Evolutionary conservation across 495 filamentous ascomycete genomes (phyloP).

Genomic region (Penicillium maclennaniae): DNA sequence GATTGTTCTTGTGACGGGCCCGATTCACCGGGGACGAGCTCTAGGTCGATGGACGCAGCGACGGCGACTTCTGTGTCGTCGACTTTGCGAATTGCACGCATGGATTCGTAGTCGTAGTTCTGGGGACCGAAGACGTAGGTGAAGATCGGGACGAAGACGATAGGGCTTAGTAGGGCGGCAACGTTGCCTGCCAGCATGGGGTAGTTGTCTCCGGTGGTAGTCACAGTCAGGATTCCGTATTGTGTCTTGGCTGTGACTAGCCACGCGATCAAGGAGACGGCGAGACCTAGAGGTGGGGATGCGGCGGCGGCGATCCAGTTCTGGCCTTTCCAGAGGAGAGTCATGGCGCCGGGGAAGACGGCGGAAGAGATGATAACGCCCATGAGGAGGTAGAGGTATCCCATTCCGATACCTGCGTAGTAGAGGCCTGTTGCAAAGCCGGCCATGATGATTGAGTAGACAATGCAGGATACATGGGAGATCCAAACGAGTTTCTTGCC

Average conservation of each 20-base stretch:
- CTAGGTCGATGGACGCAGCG: conserved; percentile 66
- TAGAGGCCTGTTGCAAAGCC: conserved; percentile 77
- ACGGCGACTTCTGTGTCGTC: conserved; percentile 76
- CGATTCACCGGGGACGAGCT: conserved; percentile 58
- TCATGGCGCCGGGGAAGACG: conserved; percentile 78
- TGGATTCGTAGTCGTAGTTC: conserved; percentile 86
- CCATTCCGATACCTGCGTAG: conserved; percentile 66
- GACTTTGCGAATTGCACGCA: conserved; percentile 77
- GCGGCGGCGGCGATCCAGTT: conserved; percentile 74
- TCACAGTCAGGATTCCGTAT: conserved; percentile 68
- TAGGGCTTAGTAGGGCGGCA: conserved; percentile 73
- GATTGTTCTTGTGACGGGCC: conserved; percentile 28
- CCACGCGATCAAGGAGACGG: conserved; percentile 79
- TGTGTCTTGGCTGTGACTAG: conserved; percentile 81
- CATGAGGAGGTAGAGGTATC: conserved; percentile 84
- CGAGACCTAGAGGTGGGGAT: conserved; percentile 73
- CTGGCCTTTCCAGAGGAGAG: conserved; percentile 77
- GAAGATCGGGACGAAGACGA: conserved; percentile 74
- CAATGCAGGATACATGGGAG: conserved; percentile 71
- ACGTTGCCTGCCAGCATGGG: conserved; percentile 89
- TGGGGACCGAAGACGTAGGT: conserved; percentile 71
- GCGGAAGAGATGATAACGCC: conserved; percentile 85
- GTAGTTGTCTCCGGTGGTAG: conserved; percentile 74
- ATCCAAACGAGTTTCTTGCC: conserved; percentile 83
- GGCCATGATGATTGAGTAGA: conserved; percentile 80